Evolutionary conservation across 1,284 basidiomycete species (phyloP).

Genomic region (Fomes fomentarius): DNA sequence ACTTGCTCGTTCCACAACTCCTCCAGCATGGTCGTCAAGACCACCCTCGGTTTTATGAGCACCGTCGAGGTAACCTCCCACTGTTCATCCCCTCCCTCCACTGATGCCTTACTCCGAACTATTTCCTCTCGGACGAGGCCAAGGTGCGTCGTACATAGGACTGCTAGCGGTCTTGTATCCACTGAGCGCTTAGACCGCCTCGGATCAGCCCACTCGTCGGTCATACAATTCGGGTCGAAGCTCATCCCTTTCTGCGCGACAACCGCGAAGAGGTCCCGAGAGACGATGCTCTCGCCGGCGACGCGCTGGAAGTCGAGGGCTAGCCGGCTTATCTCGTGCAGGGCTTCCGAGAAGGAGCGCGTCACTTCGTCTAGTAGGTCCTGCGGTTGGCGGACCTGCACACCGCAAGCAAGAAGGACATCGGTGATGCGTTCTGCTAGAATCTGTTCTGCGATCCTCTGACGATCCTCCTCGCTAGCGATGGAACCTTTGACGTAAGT

Average conservation of each 20-base stretch:
- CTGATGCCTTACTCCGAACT: not conserved
- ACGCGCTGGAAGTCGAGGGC: constrained; percentile 49
- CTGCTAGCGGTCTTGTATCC: not conserved
- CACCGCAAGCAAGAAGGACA: too few relatives aligned
- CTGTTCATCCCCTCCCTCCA: too few relatives aligned
- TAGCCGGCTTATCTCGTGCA: constrained; percentile 44
- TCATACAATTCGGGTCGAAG: constrained; percentile 46
- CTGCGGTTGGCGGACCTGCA: constrained; percentile 27
- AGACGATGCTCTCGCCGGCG: constrained; percentile 54
- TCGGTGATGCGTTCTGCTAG: too few relatives aligned
- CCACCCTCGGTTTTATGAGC: not conserved
- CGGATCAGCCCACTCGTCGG: constrained; percentile 38
- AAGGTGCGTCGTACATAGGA: constrained; percentile 40
- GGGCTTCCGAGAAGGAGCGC: constrained; percentile 33
- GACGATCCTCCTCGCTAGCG: constrained; percentile 19
- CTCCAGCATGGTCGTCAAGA: not conserved
- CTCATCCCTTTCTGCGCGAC: constrained; percentile 36
- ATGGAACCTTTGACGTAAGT: constrained; percentile 41
- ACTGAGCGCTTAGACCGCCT: not conserved
- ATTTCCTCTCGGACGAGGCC: constrained; percentile 36
- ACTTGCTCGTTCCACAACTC: not conserved
- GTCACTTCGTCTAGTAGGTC: constrained; percentile 30
- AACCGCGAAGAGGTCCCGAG: constrained; percentile 38
- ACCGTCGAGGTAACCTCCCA: not conserved
- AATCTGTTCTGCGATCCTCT: too few relatives aligned